Evolutionary conservation across 768 basidiomycete species (phyloP).

Genomic region (Porpolomopsis calyptriformis): DNA sequence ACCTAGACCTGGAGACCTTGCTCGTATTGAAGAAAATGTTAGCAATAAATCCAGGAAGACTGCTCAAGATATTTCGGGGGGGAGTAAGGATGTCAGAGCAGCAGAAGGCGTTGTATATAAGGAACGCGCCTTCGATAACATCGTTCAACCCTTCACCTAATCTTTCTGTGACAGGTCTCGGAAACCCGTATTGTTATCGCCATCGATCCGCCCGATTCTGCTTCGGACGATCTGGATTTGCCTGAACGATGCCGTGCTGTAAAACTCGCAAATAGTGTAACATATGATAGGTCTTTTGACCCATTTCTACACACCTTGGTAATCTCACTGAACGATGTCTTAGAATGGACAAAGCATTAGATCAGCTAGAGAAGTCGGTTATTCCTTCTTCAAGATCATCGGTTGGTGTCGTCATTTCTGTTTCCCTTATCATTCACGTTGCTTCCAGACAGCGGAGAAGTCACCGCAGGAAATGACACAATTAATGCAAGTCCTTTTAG

Average conservation of each 20-base stretch:
- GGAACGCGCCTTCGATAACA: slow-evolving; percentile 24
- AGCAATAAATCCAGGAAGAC: slow-evolving; percentile 30
- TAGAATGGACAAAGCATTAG: slow-evolving; percentile 82
- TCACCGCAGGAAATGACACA: slow-evolving; percentile 30
- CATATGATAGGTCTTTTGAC: slow-evolving; percentile 62
- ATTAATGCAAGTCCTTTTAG: slow-evolving; percentile 63
- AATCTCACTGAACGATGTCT: not conserved
- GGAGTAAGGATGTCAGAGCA: slow-evolving; percentile 30
- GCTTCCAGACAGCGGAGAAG: not conserved
- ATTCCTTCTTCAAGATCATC: slow-evolving; percentile 5
- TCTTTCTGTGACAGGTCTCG: slow-evolving; percentile 44
- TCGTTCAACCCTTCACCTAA: not conserved
- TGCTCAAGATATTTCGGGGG: slow-evolving; percentile 22
- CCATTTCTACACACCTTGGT: not conserved
- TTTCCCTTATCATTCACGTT: slow-evolving; percentile 9
- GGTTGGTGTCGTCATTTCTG: slow-evolving; percentile 11
- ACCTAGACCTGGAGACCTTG: slow-evolving; percentile 76
- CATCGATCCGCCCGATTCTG: slow-evolving; percentile 50
- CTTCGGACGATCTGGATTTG: slow-evolving; percentile 58
- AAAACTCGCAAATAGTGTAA: slow-evolving; percentile 87
- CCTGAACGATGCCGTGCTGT: slow-evolving; percentile 78
- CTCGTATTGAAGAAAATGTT: slow-evolving; percentile 67
- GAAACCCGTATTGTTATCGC: slow-evolving; percentile 77
- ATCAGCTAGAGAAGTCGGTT: slow-evolving; percentile 45
- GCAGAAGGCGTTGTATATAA: slow-evolving; percentile 84